These are phyloP conservation scores for Microcyclospora tardicrescens DNA, from an alignment of 2,329 filamentous ascomycete genomes.

Conservation along the genomic window DNA sequence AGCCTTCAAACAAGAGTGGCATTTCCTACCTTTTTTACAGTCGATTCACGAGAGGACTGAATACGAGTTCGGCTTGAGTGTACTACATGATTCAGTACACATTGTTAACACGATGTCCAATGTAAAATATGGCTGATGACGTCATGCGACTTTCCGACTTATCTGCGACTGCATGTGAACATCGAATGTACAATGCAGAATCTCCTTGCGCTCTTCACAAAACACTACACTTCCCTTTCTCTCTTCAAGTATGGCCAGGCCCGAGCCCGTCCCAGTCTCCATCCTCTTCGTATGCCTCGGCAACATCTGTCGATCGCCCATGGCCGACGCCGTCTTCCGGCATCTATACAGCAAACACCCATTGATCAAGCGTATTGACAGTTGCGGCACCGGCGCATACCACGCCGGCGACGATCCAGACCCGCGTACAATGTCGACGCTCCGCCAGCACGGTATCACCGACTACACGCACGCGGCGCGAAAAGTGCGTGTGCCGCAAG, in stretches of 20 bases:
- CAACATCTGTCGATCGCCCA: conserved; percentile 86
- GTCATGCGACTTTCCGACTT: no score
- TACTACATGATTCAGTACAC: no score
- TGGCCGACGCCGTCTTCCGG: conserved; percentile 91
- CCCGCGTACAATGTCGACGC: conserved; percentile 66
- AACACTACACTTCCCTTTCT: no score
- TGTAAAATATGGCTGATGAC: no score
- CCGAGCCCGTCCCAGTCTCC: conserved; percentile 35
- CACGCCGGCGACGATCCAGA: conserved; percentile 69
- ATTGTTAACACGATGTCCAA: no score
- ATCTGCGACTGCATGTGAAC: no score
- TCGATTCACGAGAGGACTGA: no score
- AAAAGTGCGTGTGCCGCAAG: conserved; percentile 51
- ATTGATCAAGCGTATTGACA: conserved; percentile 61
- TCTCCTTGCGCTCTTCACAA: no score
- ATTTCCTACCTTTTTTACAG: no score
- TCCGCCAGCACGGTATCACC: conserved; percentile 58
- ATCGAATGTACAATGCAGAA: no score
- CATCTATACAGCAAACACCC: conserved; percentile 43
- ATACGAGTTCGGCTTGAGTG: no score
- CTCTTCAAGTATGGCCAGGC: neutral
- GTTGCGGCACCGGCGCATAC: conserved; percentile 81
- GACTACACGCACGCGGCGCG: conserved; percentile 67
- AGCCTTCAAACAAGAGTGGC: no score
- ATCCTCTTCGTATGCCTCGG: conserved; percentile 93